Base-by-base conservation (phyloP, 2,329 filamentous ascomycete genomes). In the Thelonectria rubi region DNA sequence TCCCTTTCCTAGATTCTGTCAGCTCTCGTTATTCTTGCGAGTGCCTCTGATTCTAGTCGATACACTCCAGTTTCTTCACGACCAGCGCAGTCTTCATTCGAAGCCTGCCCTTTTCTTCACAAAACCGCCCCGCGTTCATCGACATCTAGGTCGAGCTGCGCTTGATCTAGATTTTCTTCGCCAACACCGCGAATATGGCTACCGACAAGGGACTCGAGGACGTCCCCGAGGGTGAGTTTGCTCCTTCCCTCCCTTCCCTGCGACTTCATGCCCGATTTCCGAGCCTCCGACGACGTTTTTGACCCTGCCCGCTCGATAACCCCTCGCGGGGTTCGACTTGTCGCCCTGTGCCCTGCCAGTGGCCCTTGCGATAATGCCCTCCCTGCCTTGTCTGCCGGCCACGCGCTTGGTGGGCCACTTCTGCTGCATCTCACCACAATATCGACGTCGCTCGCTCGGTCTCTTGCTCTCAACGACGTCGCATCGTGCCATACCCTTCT, bases 171-270 rank as follows among this genome's bases (percentile, higher is more conserved):
- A 84, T 77, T 86, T 87, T 60, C 66, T 61, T 63, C 80, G 78
- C 77, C 76, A 76, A 75, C 75, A 85, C 84, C 89, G 89, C 92
- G 94, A 97, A 91, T 88, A 98, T 98, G 94, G 94, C 94, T 93
- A 89, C 90, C 80, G 91, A 93, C 76, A 97, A 96, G 88, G 94
- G 94, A 87, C 93, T 98, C 85, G 94, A 97, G 87, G 94, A 98
- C 81, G 90, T 97, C 84, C 91, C 92, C 80, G 93, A 97, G 87
- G 88, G 93, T 97, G 86, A 85, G 92, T 89, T 67, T 58, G 53
- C 51, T 57, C 45, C 40, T 60, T 42, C 39, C 10, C 58, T 24
- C 53, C 52, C 48, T 18, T 24, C 46, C 12, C 55, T 50, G 53
- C 47, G 32, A 56, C 43, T 34, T 62, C 7, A 34, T 58, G 46